Base-by-base conservation (phyloP, 768 basidiomycete species). In the Hypsizygus marmoreus region DNA sequence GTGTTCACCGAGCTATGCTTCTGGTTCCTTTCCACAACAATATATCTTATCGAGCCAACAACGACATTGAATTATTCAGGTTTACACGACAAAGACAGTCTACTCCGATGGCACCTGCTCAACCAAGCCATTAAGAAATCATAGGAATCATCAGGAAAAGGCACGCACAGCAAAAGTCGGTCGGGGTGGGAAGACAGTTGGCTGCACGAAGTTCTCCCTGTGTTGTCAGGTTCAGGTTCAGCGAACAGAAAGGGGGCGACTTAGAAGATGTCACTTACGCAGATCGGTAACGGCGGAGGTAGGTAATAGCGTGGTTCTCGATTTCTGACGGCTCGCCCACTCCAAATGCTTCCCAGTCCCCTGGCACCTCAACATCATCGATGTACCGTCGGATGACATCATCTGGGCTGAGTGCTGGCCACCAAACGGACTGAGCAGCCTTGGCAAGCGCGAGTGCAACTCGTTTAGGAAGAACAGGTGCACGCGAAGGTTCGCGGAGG, bases 381-480 rank as follows among this genome's bases (percentile, higher is more conserved):
- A 97, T 81, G 64, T 81, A 97, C 49, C 91, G 81, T 59, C 97
- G 76, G 58, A 81, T 78, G 16, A 99, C 86, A 66, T 97, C 94
- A 63, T 99, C 95, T 1, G 93, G 91, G 62, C 80, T 83, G 39
- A 97, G 74, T 28, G 88, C 77, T 10, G 95, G 94, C 94, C 95
- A 98, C 94, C 93, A 99, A 67, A 76, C 49, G 56, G 65, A 61
- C 81, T 88, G 70, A n/a, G 77, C 75, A 37, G 75, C 65, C 54
- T 73, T 81, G 3, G 93, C 77, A 29, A 91, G 65, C 6, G 76
- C 58, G 24, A 77, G 68, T 29, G 93, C 90, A 45, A 91, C 57
- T 11, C 71, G 59, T 64, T 88, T 89, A 13, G 95, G 94, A 24
- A 97, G 56, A 25, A 79, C 80, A 19, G 88, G 90, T 1, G 82